These are phyloP conservation scores for Aspergillus sp. DNA, from an alignment of 2,329 filamentous ascomycete genomes.

Conservation along the genomic window DNA sequence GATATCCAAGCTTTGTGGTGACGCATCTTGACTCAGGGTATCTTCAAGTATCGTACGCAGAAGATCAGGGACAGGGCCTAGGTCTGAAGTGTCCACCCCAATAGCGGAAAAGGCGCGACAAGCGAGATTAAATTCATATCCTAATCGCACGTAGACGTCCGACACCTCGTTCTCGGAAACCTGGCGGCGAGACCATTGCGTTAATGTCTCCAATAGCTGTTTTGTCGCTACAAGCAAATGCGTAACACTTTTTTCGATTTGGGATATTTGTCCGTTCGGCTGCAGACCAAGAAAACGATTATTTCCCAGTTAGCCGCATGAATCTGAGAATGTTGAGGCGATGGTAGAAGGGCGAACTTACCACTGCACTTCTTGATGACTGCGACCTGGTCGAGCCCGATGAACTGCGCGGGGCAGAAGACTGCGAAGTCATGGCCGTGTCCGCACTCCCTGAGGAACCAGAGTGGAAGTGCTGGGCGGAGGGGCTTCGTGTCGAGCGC, in stretches of 20 bases:
- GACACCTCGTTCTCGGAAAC: conserved; percentile 94
- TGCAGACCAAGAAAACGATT: conserved; percentile 33
- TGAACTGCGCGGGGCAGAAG: conserved; percentile 62
- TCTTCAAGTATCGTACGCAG: conserved; percentile 89
- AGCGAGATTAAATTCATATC: conserved; percentile 99
- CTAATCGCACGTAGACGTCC: conserved; percentile 94
- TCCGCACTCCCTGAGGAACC: conserved; percentile 46
- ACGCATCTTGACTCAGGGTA: conserved; percentile 94
- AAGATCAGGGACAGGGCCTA: conserved; percentile 92
- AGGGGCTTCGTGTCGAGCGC: conserved; percentile 52
- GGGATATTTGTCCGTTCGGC: conserved; percentile 77
- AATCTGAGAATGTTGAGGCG: background rate
- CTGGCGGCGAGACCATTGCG: conserved; percentile 91
- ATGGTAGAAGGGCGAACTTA: conserved; percentile 45
- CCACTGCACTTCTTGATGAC: conserved; percentile 56
- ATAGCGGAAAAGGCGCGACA: conserved; percentile 96
- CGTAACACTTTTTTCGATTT: conserved; percentile 98
- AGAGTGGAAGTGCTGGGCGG: conserved; percentile 27
- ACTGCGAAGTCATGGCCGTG: conserved; percentile 53
- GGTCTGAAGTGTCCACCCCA: conserved; percentile 89
- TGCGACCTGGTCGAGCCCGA: conserved; percentile 65
- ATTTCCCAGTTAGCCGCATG: background rate
- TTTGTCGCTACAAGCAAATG: conserved; percentile 97
- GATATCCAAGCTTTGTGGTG: conserved; percentile 85
- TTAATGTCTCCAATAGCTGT: conserved; percentile 93